Percentiles rank a stretch among this genome's conserved stretches.
phyloP scores from a whole-genome alignment of 169 alveolate species.

The Toxoplasma gondii region DNA sequence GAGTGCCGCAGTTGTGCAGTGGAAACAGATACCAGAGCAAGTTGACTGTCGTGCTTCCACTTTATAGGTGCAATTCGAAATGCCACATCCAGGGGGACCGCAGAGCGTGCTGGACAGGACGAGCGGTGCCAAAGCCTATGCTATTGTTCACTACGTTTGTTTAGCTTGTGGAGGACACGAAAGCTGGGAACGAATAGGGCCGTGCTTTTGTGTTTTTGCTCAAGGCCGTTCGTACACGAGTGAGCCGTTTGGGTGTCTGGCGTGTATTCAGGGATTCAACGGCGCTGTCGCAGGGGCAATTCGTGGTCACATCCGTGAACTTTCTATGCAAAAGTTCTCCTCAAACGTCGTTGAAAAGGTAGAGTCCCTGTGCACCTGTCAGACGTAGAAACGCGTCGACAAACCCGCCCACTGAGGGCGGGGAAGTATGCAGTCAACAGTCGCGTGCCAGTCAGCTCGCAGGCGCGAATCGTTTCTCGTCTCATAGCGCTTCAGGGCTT shows the following conservation, averaged over 20 bases:
- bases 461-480: slow-evolving; percentile 34
- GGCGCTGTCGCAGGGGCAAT: slow-evolving; percentile 48
- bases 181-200: too few relatives aligned
- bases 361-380: not conserved
- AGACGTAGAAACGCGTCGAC: not conserved
- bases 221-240: too few relatives aligned
- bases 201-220: too few relatives aligned
- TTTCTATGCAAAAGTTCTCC: slow-evolving; percentile 92
- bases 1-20: not conserved
- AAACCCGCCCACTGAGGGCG: not conserved
- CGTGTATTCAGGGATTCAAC: not conserved
- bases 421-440: not conserved
- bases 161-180: too few relatives aligned
- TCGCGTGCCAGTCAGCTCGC: not conserved
- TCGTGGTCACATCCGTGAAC: slow-evolving; percentile 78
- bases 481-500: not conserved
- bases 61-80: slow-evolving; percentile 8
- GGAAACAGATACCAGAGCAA: slow-evolving; percentile 77
- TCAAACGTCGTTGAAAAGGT: slow-evolving; percentile 93
- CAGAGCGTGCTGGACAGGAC: not conserved
- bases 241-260: too few relatives aligned
- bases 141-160: too few relatives aligned
- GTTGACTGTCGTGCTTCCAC: slow-evolving; percentile 78
- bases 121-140: not conserved
- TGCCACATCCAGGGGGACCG: not conserved